These are phyloP conservation scores for Amphirosellinia nigrospora DNA, from an alignment of 495 filamentous ascomycete species.

Conservation along the genomic window DNA sequence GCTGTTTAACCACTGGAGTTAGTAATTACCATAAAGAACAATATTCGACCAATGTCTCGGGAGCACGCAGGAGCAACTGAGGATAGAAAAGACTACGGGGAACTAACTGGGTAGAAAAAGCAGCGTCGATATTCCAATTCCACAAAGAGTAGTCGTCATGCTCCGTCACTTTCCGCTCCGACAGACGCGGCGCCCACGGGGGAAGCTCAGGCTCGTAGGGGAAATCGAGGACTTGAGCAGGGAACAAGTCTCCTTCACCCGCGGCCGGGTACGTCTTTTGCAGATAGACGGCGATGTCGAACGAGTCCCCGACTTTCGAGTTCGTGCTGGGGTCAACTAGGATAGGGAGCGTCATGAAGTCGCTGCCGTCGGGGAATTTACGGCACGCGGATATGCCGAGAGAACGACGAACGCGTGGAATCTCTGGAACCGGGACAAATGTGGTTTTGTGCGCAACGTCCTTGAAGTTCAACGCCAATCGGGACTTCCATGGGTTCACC, in stretches of 20 bases:
- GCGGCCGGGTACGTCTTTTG: constrained; percentile 54
- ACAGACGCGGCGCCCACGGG: neutral
- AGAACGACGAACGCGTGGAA: constrained; percentile 50
- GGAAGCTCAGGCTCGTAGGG: neutral
- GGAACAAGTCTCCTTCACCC: constrained; percentile 28
- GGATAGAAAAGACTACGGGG: no score
- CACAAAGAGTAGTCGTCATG: constrained; percentile 50
- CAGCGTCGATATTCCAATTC: constrained; percentile 43
- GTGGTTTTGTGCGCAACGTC: constrained; percentile 53
- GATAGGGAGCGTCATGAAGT: constrained; percentile 66
- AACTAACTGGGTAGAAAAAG: constrained; percentile 52
- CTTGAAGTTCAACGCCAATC: constrained; percentile 67
- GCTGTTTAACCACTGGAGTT: no score
- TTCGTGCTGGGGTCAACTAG: constrained; percentile 55
- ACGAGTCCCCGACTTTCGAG: constrained; percentile 61
- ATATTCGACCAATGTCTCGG: no score
- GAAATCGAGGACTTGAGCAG: neutral
- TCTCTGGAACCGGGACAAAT: constrained; percentile 58
- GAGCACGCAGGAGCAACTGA: no score
- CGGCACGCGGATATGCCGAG: constrained; percentile 55
- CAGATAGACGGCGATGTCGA: constrained; percentile 66
- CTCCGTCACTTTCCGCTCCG: neutral
- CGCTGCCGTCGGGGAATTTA: constrained; percentile 61
- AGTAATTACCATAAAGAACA: no score
- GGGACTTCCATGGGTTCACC: constrained; percentile 68